Evolutionary conservation across 2,329 filamentous ascomycete genomes (phyloP), one percentile per base, ranked within the genome.

Genomic region (Chrysoporthe deuterocubensis): DNA sequence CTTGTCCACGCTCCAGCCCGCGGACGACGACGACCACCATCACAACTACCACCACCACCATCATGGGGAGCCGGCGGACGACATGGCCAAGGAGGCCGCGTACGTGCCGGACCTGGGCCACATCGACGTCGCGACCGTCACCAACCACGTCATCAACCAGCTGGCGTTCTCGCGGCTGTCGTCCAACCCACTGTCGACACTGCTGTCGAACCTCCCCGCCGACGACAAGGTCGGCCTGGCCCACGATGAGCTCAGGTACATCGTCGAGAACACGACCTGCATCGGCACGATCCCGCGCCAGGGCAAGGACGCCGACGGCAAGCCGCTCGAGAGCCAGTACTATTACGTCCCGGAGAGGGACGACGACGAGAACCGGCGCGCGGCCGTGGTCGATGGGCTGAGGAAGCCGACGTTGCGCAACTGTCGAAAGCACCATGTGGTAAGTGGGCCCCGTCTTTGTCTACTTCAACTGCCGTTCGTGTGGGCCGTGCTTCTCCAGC

Each of bases 351-450:
- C 94, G 0, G 95, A 98, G 78, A 85, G 89, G 75, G 96, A 99
- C 76, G 83, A 85, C 2, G 94, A 98, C 76, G 86, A 90, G 71
- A 88, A 91, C 76, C 88, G 95, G 69, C 88, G 92, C 63, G 87
- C 93, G 65, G 92, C 94, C 32, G 93, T 97, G 16, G 93, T 94
- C 1, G 90, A 94, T 72, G 92, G 93, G 64, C 83, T 97, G 77
- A 87, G 93, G 66, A 97, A 97, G 80, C 95, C 94, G 56, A 96
- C 93, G 74, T 82, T 99, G 75, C 87, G 96, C 72, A 91, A 90
- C 75, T 97, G 96, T 76, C 88, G 96, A 75, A 98, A 97, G 82
- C 93, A 96, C 77, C 96, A 99, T 81, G 98, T 98, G 92, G 95
- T 98, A 86, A 76, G 83, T 78, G 37, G 26, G 26, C 26, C 26